Evolutionary conservation across 305 asterid genomes (phyloP).

Genomic region (Euphrasia arctica): DNA sequence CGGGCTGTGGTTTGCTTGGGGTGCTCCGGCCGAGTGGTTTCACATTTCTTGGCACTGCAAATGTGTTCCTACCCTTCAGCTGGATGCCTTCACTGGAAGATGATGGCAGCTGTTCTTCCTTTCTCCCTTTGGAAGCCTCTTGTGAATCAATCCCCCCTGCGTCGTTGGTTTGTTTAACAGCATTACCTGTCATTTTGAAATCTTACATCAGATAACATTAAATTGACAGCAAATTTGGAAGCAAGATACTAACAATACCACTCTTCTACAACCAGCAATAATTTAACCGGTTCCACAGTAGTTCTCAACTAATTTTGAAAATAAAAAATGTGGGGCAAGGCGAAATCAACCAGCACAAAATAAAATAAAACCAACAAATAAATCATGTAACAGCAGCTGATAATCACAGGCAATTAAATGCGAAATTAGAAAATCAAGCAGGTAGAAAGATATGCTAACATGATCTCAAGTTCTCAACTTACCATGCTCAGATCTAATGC

Average conservation of each 20-base stretch:
- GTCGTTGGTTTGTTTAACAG: slow-evolving; percentile 17
- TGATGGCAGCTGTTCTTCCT: slow-evolving; percentile 23
- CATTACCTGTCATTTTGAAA: slow-evolving; percentile 24
- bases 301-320: neutral
- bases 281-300: neutral
- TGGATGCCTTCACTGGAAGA: slow-evolving; percentile 36
- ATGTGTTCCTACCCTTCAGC: slow-evolving; percentile 68
- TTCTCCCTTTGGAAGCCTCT: slow-evolving; percentile 38
- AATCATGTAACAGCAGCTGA: neutral
- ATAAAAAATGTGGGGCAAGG: neutral
- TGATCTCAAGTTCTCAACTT: slow-evolving; percentile 23
- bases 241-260: neutral
- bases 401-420: neutral
- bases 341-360: neutral
- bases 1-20: slow-evolving; percentile 32
- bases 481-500: slow-evolving; percentile 40
- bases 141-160: slow-evolving; percentile 30
- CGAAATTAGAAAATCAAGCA: slow-evolving; percentile 12
- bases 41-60: slow-evolving; percentile 84
- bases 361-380: neutral
- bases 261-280: slow-evolving; percentile 3
- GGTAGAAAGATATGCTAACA: slow-evolving; percentile 19
- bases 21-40: slow-evolving; percentile 53
- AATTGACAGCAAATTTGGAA: neutral
- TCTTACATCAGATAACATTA: neutral